Base-by-base conservation (phyloP, 192 early-diverging fungal genomes). In the Backusella morwellensis region DNA sequence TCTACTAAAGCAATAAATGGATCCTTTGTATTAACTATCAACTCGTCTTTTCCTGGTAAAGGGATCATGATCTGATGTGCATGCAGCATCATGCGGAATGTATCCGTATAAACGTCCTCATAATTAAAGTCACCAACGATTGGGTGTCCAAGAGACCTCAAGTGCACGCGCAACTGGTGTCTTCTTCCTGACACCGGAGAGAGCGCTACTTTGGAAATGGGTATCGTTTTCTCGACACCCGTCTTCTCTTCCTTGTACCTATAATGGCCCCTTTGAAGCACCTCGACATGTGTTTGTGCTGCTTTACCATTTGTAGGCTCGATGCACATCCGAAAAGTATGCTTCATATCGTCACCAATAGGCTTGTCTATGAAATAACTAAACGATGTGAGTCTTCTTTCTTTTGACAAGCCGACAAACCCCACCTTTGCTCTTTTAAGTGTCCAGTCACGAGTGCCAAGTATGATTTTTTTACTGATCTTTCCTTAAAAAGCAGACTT, bases 91-190 rank as follows among this genome's bases (percentile, higher is more conserved):
- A 85, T 85, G 21, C 84, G 81, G 47, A 74, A 80, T 9, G 81
- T 83, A 29, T 85, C 78, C 2, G 84, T 83, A 52, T 80, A 85
- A 34, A 50, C 26, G 21, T 35, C 50, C 63, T 85, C 84, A 44
- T 85, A 85, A 42, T 85, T 82, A 75, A 68, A 85, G 69, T 85
- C 84, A 59, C 84, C 84, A 12, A 85, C 44, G 59, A 85, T 85
- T 21, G 84, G 81, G 68, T 85, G 76, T 11, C 75, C 78, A 54
- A 85, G 56, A 32, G 47, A 78, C 50, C 82, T 67, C 21, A 77
- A 75, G 71, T 85, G 84, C 12, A 85, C 72, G 3, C 84, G 78
- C 5, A 85, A 41, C 67, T 85, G 84, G 40, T 85, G 84, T 21
- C 84, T 76, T 66, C 84, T 59, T 41, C 84, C 84, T 21, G 78